Base-by-base conservation (phyloP, 371 early-diverging fungal species). In the Synchytrium microbalum region DNA sequence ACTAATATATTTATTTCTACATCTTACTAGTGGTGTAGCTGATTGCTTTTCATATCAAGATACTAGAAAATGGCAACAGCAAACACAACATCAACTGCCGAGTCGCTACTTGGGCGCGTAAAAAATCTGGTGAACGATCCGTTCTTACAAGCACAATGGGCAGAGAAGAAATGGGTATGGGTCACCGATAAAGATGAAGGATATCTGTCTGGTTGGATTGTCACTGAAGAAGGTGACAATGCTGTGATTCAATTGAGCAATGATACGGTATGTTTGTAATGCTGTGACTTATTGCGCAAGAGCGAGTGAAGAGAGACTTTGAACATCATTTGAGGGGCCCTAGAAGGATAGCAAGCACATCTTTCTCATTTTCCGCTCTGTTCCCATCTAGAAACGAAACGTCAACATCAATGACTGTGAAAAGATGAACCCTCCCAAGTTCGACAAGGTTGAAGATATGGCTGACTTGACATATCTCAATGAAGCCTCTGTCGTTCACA, bases 371-470 rank as follows among this genome's bases (percentile, higher is more conserved):
- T 31, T 16, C 26, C 28, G 28, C 29, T 16, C 33, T 25, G 26
- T 5, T 3, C 32, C 28, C 60, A 46, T 63, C 3, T 67, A 89
- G 89, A 77, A 84, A 62, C 75, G 77, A 32, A 74, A 73, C 3
- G 86, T 91, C 46, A 78, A 84, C 66, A 74, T 84, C 63, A 89
- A 87, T 64, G 87, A 88, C 55, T 86, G 93, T 1, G 89, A 93
- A 62, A 93, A 96, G 76, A 96, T 97, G 90, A 99, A 99, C 67
- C 99, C 99, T 32, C 93, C 96, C 51, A 99, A 99, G 78, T 99
- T 99, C 74, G 99, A 99, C 74, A 84, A 87, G 65, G 92, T 90
- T 53, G 98, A 98, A 55, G 99, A 99, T 80, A 93, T 99, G 96
- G 98, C 98, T 26, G 93, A 94, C 59, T 75, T 99, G 69, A 89